phyloP scores from a whole-genome alignment of 192 early-diverging fungal species.

The Coemansia pectinata region DNA sequence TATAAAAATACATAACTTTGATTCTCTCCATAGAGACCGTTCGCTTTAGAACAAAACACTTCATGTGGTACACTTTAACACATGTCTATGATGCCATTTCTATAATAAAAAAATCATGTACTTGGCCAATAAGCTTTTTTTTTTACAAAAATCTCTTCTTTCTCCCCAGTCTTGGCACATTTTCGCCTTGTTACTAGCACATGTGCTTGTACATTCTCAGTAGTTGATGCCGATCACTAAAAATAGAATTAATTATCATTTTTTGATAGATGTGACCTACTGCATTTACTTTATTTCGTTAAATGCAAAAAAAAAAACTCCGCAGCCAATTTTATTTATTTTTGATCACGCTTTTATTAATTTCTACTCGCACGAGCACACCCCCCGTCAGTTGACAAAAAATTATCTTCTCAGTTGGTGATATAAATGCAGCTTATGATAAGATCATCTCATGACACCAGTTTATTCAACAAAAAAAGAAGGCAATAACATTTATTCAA shows the following conservation, averaged over 20 bases:
- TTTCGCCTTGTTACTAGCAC: background rate
- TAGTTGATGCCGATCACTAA: conserved; percentile 5
- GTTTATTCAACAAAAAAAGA: background rate
- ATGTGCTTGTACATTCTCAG: conserved; percentile 5
- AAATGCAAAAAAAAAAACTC: background rate
- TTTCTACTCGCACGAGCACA: conserved; percentile 2
- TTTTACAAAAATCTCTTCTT: background rate
- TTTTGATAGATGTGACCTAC: background rate
- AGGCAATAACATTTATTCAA: background rate
- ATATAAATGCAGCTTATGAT: background rate
- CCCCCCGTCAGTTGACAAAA: background rate
- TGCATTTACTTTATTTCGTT: background rate
- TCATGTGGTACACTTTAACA: background rate
- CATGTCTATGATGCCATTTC: background rate
- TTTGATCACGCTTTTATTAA: background rate
- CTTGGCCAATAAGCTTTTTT: background rate
- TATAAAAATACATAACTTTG: background rate
- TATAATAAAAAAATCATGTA: background rate
- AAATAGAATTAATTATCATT: background rate
- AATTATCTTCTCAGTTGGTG: background rate
- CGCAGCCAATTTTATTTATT: background rate
- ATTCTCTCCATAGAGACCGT: background rate
- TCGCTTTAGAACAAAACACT: background rate
- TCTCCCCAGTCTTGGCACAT: background rate
- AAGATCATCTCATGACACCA: background rate